phyloP scores from a whole-genome alignment of 139 green algal species.

The Micractinium conductrix region DNA sequence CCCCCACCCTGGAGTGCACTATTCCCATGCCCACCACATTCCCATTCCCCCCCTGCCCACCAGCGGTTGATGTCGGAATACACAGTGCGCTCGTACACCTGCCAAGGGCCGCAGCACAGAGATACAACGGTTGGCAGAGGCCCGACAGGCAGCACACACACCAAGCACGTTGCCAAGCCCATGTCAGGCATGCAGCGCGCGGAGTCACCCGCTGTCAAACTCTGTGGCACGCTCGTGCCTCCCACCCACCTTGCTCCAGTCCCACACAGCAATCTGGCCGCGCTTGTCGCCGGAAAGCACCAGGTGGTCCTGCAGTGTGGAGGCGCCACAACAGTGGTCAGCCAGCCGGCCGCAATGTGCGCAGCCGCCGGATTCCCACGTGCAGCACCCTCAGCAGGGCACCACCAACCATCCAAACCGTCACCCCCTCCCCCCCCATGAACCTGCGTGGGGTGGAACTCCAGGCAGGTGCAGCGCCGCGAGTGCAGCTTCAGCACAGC shows the following conservation, averaged over 20 bases:
- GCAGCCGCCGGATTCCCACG: too few species aligned
- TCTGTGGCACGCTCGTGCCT: too few species aligned
- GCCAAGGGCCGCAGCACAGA: neutral
- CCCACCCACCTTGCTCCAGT: constrained; percentile 69
- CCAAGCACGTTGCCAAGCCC: too few species aligned
- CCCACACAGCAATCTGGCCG: constrained; percentile 83
- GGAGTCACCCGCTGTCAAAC: too few species aligned
- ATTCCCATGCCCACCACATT: neutral
- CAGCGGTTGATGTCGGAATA: constrained; percentile 67
- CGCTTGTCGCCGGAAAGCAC: constrained; percentile 87
- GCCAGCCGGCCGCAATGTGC: too few species aligned
- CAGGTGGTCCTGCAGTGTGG: constrained; percentile 56
- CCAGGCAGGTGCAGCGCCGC: constrained; percentile 70
- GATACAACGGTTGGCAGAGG: neutral
- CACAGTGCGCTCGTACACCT: constrained; percentile 82
- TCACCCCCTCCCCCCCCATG: neutral
- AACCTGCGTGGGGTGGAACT: constrained; percentile 76
- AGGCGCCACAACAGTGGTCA: neutral
- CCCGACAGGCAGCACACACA: too few species aligned
- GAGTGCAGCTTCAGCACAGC: constrained; percentile 88
- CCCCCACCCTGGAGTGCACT: too few species aligned
- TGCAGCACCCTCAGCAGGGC: too few species aligned
- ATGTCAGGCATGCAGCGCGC: too few species aligned
- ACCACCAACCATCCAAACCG: neutral
- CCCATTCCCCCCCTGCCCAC: neutral